These are phyloP conservation scores for Albizia julibrissin DNA, from an alignment of 306 rosid genomes.

Conservation along the genomic window DNA sequence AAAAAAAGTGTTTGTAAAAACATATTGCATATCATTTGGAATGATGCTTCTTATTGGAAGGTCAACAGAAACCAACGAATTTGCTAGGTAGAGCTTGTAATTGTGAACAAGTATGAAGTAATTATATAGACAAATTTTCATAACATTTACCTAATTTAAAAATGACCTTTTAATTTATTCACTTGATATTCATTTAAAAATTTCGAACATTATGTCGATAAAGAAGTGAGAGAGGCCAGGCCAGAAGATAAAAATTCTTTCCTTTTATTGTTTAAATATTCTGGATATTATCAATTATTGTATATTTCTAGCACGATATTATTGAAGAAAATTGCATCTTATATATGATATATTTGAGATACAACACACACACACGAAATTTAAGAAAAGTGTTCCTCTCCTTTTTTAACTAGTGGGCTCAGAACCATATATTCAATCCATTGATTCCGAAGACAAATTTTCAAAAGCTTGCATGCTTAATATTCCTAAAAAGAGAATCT, in stretches of 20 bases:
- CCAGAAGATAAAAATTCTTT: not conserved
- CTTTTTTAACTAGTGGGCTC: slow-evolving; percentile 34
- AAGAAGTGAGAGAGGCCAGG: not conserved
- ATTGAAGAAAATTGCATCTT: not conserved
- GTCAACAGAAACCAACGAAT: not conserved
- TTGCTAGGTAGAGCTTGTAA: not conserved
- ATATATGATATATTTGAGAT: slow-evolving; percentile 1
- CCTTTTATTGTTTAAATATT: slow-evolving; percentile 9
- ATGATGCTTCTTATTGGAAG: not conserved
- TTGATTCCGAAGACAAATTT: slow-evolving; percentile 39
- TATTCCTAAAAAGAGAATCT: slow-evolving; percentile 37
- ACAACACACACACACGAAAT: slow-evolving; percentile 2
- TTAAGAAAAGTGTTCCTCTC: not conserved
- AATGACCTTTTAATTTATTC: not conserved
- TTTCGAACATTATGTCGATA: not conserved
- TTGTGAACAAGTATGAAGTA: not conserved
- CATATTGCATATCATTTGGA: not conserved
- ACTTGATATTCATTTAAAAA: not conserved
- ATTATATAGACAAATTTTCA: not conserved
- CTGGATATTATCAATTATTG: slow-evolving; percentile 30
- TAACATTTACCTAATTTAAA: not conserved
- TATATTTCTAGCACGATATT: slow-evolving; percentile 13
- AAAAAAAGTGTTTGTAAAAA: not conserved
- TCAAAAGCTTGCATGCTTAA: slow-evolving; percentile 35
- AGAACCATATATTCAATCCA: slow-evolving; percentile 39